Conservation (phyloP, 176 grass and related monocot genomes). For the Canna indica region DNA sequence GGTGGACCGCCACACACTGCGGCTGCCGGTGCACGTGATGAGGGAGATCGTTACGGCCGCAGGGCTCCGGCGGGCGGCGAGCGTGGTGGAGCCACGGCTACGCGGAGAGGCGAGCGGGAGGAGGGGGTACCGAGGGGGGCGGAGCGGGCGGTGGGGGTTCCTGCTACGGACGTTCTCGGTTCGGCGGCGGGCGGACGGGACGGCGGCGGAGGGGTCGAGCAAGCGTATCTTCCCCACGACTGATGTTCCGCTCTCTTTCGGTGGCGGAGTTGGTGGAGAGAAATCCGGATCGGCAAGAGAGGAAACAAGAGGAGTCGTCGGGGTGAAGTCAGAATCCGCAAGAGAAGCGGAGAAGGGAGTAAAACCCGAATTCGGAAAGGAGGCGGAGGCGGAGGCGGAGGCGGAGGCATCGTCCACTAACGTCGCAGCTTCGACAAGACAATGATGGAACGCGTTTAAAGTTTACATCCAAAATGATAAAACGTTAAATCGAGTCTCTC, state of each 20-base stretch:
- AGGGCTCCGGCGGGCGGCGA: slow-evolving; percentile 41
- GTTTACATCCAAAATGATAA: not conserved
- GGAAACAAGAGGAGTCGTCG: not conserved
- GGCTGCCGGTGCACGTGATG: slow-evolving; percentile 41
- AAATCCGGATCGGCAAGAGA: not conserved
- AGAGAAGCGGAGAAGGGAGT: not conserved
- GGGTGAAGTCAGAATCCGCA: not conserved
- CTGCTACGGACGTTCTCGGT: slow-evolving; percentile 51
- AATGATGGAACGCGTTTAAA: not conserved
- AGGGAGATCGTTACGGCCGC: slow-evolving; percentile 46
- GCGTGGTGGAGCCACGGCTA: slow-evolving; percentile 17
- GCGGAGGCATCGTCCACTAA: not conserved
- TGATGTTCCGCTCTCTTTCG: not conserved
- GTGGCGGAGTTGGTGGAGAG: not conserved
- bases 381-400: not conserved
- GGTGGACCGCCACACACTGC: slow-evolving; percentile 48
- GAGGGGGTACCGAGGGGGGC: not conserved
- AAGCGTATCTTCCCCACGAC: not conserved
- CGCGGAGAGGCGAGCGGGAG: not conserved
- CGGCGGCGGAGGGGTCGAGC: not conserved
- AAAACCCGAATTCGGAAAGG: not conserved
- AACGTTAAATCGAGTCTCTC: not conserved
- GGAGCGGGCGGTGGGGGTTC: slow-evolving; percentile 27
- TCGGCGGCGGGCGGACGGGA: not conserved
- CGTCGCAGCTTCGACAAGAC: not conserved